These are phyloP conservation scores for Collybia sp. DNA, from an alignment of 768 basidiomycete genomes.

Conservation along the genomic window DNA sequence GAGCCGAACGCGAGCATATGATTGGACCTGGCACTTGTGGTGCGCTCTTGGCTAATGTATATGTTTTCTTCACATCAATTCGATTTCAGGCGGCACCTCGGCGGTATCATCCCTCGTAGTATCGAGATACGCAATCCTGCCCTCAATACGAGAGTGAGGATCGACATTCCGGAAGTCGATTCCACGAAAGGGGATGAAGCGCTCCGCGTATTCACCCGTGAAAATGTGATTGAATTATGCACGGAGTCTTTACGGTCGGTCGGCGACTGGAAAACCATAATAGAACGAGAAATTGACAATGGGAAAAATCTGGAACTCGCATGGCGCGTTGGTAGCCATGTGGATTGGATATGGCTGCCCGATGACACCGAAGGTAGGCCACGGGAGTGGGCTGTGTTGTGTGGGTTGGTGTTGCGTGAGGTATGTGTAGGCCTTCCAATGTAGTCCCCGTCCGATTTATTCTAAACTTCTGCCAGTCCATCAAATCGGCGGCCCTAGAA, in stretches of 20 bases:
- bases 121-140: conserved; percentile 72
- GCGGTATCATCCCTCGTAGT: conserved; percentile 61
- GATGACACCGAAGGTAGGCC: conserved; percentile 55
- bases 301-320: conserved; percentile 68
- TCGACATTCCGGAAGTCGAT: conserved; percentile 58
- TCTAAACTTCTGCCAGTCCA: conserved; percentile 18
- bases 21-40: conserved; percentile 93
- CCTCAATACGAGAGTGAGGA: conserved; percentile 59
- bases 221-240: conserved; percentile 62
- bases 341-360: conserved; percentile 89
- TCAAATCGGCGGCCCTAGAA: conserved; percentile 55
- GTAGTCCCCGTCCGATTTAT: not conserved
- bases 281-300: conserved; percentile 45
- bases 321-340: conserved; percentile 67
- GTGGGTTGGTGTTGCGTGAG: conserved; percentile 69
- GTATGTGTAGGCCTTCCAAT: conserved; percentile 30
- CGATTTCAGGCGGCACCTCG: conserved; percentile 58
- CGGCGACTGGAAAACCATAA: conserved; percentile 57
- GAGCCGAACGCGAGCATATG: conserved; percentile 70
- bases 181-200: conserved; percentile 36
- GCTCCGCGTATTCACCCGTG: conserved; percentile 37
- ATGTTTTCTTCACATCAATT: conserved; percentile 1
- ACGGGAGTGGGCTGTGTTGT: conserved; percentile 71
- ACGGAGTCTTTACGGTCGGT: conserved; percentile 48
- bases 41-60: conserved; percentile 17